Base-by-base conservation (phyloP, 192 early-diverging fungal species). In the Backusella tuberculispora region DNA sequence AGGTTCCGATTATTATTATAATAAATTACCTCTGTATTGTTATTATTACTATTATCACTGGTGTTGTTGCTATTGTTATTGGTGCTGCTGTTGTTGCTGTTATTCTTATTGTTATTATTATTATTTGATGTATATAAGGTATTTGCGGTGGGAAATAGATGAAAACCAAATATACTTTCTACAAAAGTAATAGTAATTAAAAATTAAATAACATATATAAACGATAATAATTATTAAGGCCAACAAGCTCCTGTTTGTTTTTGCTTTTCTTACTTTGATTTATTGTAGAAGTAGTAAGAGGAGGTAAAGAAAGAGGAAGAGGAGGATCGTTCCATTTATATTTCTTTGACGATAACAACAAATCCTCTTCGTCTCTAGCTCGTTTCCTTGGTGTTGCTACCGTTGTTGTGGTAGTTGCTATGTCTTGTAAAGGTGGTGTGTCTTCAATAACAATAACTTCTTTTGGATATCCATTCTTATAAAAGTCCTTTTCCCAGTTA, bases 381-480 rank as follows among this genome's bases (percentile, higher is more conserved):
- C 53, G 8, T 24, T 60, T 60, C 26, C 21, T 60, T 26, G 53
- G 21, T 26, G 26, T 24, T 60, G 24, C 10, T 26, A 26, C 10
- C 21, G 12, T 47, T 47, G 60, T 63, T 63, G n/a, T 21, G 65
- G 21, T 34, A 13, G 48, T n/a, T 50, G 15, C 14, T 50, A 19
- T 13, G 47, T 44, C 68, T 6, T 78, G 47, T 4, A 77, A 74
- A 6, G 77, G 66, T 4, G 83, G 80, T 10, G 80, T 74, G 69
- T 84, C 83, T 29, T 79, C 75, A 56, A 82, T 84, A 5, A 79
- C 73, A 67, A 82, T 82, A 47, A 84, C 78, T 63, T 84, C 83
- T 21, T 78, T 69, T 34, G 81, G 81, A 50, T 71, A 73, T 21
- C 81, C 81, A 71, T 83, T 83, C 26, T 77, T 74, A 41, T 80